Conservation (phyloP, 495 filamentous ascomycete species). For the Hypomontagnella monticulosa region DNA sequence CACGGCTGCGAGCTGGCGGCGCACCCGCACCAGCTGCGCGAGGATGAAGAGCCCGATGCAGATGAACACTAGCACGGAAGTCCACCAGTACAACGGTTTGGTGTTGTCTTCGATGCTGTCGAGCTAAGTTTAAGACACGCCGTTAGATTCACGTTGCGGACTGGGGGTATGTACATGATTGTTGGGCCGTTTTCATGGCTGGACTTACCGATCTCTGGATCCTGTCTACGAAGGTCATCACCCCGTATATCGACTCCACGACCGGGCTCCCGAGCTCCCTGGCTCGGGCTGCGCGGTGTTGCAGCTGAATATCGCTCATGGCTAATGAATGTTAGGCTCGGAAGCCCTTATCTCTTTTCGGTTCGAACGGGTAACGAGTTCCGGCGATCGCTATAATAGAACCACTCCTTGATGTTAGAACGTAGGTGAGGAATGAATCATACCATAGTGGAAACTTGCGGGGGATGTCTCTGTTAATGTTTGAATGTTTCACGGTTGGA, state of each 20-base stretch:
- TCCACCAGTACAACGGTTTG: constrained; percentile 33
- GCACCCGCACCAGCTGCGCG: constrained; percentile 19
- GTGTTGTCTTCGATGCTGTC: constrained; percentile 30
- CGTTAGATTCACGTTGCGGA: constrained; percentile 2
- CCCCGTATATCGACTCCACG: background rate
- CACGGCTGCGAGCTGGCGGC: constrained; percentile 18
- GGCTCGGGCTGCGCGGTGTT: background rate
- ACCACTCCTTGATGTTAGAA: too few species aligned
- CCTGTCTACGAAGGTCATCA: background rate
- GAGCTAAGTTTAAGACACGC: constrained; percentile 16
- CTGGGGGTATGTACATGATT: background rate
- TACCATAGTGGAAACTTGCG: background rate
- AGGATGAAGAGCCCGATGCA: constrained; percentile 37
- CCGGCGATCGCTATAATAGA: too few species aligned
- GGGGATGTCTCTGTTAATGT: constrained; percentile 1
- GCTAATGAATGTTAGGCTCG: background rate
- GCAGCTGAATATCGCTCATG: constrained; percentile 1
- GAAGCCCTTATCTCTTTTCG: too few species aligned
- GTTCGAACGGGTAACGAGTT: too few species aligned
- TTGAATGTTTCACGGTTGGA: background rate
- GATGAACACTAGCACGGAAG: constrained; percentile 16
- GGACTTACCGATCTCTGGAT: constrained; percentile 20
- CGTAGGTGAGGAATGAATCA: too few species aligned
- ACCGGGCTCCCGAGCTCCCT: background rate
- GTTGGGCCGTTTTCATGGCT: background rate